These are phyloP conservation scores for Boechera retrofracta DNA, from an alignment of 345 rosid genomes.

Conservation along the genomic window DNA sequence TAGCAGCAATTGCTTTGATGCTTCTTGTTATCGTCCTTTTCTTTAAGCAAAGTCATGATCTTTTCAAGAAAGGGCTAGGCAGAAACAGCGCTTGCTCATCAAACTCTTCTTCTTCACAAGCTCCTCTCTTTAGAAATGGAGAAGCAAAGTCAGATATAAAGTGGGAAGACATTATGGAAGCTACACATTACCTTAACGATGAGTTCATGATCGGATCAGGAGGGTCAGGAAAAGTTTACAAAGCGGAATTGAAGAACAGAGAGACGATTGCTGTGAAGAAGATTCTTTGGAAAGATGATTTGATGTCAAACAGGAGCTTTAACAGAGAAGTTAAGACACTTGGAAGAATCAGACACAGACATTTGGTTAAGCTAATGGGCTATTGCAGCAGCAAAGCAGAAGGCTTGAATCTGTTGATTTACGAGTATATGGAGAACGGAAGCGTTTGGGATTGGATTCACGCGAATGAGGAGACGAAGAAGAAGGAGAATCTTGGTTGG, in stretches of 20 bases:
- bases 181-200: conserved; percentile 72
- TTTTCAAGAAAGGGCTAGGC: conserved; percentile 46
- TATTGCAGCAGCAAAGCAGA: conserved; percentile 67
- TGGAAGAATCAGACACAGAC: conserved; percentile 83
- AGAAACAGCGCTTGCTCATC: conserved; percentile 56
- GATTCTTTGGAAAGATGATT: conserved; percentile 73
- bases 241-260: conserved; percentile 61
- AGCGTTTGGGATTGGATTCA: conserved; percentile 97
- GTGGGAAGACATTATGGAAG: conserved; percentile 86
- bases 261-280: conserved; percentile 79
- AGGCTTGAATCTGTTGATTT: conserved; percentile 79
- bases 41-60: conserved; percentile 53
- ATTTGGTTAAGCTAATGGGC: conserved; percentile 84
- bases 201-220: conserved; percentile 88
- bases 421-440: conserved; percentile 94
- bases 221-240: conserved; percentile 84
- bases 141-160: conserved; percentile 63
- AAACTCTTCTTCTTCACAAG: conserved; percentile 64
- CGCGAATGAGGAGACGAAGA: conserved; percentile 47
- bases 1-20: conserved; percentile 65
- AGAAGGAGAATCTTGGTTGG: conserved; percentile 67
- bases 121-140: conserved; percentile 62
- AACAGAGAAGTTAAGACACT: conserved; percentile 75
- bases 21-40: conserved; percentile 51
- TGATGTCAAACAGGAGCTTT: conserved; percentile 74